Evolutionary conservation across 345 rosid genomes (phyloP), one percentile per base, ranked within the genome.

Genomic region (Arabidopsis arenosa): DNA sequence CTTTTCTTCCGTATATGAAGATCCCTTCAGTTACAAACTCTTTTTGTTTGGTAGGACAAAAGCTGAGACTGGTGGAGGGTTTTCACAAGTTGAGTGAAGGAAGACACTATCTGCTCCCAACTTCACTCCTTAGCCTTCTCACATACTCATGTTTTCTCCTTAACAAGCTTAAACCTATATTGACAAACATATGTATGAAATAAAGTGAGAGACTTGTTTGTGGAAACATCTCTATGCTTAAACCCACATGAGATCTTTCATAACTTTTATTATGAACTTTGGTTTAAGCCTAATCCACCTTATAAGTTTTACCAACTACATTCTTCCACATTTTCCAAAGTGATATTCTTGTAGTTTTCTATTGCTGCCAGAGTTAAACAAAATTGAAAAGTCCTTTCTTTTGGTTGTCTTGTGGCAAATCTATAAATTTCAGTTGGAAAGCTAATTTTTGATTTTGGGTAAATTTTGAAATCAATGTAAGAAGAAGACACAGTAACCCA

Each of bases 51-150:
- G 28, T 85, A 91, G 98, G 89, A 89, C 96, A 7, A 69, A 74
- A 32, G 85, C 95, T 12, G 89, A 93, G 73, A 81, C 68, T 1
- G 86, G 87, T 43, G 88, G 90, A 7, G 91, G 91, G 8, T 28
- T 79, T 36, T 87, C 94, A 11, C 94, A 81, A 26, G 89, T 90
- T 78, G 90, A 83, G 65, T 90, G 91, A 86, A 74, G 80, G 91
- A 86, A 74, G 80, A 68, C 36, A n/a, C 52, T 17, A 43, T 65
- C 18, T 45, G 41, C 67, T 40, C 30, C 41, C 14, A 36, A 15
- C 47, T 63, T 57, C 10, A 37, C 59, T 40, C 58, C 8, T 35
- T 33, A 18, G 21, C 13, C 15, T 66, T 26, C 37, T 68, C 70
- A 10, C 26, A 18, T 43, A 43, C 26, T 41, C 37, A 28, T 55